Percentiles rank a stretch among this genome's conserved stretches.
Conservation (phyloP, 768 basidiomycete species). For the Candolleomyces aberdarensis region DNA sequence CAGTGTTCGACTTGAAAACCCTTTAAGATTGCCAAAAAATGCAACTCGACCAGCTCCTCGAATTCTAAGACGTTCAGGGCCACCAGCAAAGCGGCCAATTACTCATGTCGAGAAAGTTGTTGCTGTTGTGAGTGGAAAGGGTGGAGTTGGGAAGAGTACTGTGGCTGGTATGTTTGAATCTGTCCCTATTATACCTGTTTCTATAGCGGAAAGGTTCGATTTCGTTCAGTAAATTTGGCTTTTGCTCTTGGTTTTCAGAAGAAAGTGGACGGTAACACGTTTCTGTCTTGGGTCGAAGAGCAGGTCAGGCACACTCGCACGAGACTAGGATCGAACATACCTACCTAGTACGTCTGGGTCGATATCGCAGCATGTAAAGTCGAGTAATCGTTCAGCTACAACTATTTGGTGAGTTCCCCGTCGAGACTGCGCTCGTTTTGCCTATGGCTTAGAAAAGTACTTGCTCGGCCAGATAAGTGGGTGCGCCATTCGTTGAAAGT, state of each 20-base stretch:
- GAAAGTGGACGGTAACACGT: conserved; percentile 43
- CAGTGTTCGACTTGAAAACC: too few relatives aligned
- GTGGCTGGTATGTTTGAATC: conserved; percentile 62
- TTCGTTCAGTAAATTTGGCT: conserved; percentile 69
- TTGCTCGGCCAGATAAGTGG: conserved; percentile 41
- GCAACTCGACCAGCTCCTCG: conserved; percentile 27
- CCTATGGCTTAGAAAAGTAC: conserved; percentile 55
- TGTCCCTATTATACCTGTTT: background rate
- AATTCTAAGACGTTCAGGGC: conserved; percentile 56
- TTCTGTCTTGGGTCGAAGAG: conserved; percentile 36
- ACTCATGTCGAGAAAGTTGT: conserved; percentile 78
- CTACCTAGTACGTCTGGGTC: conserved; percentile 47
- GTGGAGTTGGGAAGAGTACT: conserved; percentile 95
- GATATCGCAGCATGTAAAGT: conserved; percentile 51
- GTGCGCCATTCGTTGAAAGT: conserved; percentile 34
- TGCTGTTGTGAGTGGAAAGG: conserved; percentile 89
- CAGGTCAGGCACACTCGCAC: background rate
- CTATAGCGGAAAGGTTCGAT: background rate
- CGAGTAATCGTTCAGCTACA: conserved; percentile 28
- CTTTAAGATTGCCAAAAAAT: too few relatives aligned
- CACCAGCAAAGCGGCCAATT: conserved; percentile 53
- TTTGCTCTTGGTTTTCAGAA: conserved; percentile 60
- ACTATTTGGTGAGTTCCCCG: background rate
- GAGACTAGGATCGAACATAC: background rate
- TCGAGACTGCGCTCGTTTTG: conserved; percentile 51